These are phyloP conservation scores for Pseudogymnoascus sp. DNA, from an alignment of 2,329 filamentous ascomycete genomes.

Conservation along the genomic window DNA sequence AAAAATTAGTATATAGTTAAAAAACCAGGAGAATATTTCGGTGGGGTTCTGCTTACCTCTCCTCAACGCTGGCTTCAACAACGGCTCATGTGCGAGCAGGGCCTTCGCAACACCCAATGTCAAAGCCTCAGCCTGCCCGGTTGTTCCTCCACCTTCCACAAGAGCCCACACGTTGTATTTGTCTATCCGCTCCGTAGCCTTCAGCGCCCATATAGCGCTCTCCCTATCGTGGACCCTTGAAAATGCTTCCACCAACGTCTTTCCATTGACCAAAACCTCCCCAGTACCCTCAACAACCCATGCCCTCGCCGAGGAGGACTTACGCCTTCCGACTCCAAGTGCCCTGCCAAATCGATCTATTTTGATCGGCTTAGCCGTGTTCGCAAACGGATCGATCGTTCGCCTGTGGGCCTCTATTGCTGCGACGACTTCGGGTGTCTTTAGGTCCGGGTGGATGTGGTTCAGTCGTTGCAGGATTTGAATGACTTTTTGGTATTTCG, in stretches of 20 bases:
- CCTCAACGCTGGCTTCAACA: conserved; percentile 76
- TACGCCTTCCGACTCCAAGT: conserved; percentile 74
- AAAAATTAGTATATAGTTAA: conserved; percentile 30
- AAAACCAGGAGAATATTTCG: background rate
- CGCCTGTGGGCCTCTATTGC: conserved; percentile 65
- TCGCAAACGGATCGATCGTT: conserved; percentile 61
- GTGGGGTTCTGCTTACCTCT: conserved; percentile 58
- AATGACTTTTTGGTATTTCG: conserved; percentile 72
- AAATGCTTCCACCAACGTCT: conserved; percentile 73
- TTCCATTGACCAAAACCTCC: conserved; percentile 83
- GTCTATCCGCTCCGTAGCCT: conserved; percentile 72
- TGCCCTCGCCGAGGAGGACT: conserved; percentile 76
- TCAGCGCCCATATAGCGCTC: conserved; percentile 86
- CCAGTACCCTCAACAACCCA: conserved; percentile 90
- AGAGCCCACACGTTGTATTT: conserved; percentile 96
- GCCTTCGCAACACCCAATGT: conserved; percentile 85
- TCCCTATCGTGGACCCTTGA: conserved; percentile 87
- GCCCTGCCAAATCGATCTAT: conserved; percentile 74
- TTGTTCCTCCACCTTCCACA: conserved; percentile 79
- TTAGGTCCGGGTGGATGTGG: conserved; percentile 70
- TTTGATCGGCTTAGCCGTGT: conserved; percentile 50
- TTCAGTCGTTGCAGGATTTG: conserved; percentile 72
- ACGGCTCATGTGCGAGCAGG: conserved; percentile 83
- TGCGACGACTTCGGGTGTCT: conserved; percentile 59
- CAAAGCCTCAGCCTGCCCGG: conserved; percentile 90